Evolutionary conservation across 2,329 filamentous ascomycete species (phyloP).

Genomic region (Niveomyces coronatus): DNA sequence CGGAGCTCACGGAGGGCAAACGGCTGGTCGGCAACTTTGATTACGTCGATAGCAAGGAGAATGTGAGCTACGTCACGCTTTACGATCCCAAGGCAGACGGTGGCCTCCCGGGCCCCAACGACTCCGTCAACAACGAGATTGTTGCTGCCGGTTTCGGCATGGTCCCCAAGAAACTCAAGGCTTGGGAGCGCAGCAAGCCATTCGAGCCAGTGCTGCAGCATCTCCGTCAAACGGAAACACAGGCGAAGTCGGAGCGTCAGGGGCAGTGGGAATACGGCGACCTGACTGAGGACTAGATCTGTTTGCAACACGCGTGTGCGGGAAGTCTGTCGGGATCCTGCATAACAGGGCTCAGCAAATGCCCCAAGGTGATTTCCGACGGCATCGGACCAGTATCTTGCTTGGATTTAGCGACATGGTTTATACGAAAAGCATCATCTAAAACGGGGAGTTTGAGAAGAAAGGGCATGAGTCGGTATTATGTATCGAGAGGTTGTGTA

Average conservation of each 20-base stretch:
- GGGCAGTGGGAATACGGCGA: conserved; percentile 99
- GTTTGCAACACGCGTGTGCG: too few species aligned
- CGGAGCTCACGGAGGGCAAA: conserved; percentile 62
- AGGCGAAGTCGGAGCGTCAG: conserved; percentile 68
- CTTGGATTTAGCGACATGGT: too few species aligned
- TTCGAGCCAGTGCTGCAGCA: conserved; percentile 62
- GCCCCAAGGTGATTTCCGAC: too few species aligned
- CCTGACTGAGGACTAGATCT: conserved; percentile 69
- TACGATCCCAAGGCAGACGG: conserved; percentile 63
- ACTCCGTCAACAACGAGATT: conserved; percentile 85
- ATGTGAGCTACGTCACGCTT: conserved; percentile 74
- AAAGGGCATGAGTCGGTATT: too few species aligned
- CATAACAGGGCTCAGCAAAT: too few species aligned
- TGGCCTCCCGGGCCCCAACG: conserved; percentile 45
- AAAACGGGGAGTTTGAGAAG: too few species aligned
- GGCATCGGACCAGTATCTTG: too few species aligned
- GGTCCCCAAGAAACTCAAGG: conserved; percentile 84
- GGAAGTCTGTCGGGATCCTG: too few species aligned
- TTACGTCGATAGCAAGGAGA: conserved; percentile 67
- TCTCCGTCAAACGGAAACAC: conserved; percentile 61
- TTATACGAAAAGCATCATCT: too few species aligned
- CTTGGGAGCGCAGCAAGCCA: conserved; percentile 68
- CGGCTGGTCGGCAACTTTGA: conserved; percentile 88
- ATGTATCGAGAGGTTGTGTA: too few species aligned
- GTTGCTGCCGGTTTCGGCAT: conserved; percentile 76